Conservation (phyloP, 73 alveolate genomes). For the Paramecium caudatum region DNA sequence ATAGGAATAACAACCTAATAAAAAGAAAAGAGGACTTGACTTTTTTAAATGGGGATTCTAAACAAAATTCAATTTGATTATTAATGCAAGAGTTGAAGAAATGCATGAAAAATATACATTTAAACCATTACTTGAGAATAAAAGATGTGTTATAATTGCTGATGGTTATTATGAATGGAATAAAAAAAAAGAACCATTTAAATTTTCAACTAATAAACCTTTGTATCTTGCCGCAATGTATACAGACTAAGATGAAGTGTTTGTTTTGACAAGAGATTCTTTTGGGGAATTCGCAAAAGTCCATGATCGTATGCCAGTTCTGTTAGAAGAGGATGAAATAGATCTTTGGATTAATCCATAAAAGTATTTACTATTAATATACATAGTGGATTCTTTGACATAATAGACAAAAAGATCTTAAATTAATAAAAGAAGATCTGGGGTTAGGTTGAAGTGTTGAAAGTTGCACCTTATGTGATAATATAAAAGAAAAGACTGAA, state of each 20-base stretch:
- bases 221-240: constrained; percentile 69
- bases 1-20: background rate
- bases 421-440: constrained; percentile 54
- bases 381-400: constrained; percentile 31
- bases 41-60: constrained; percentile 74
- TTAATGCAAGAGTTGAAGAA: constrained; percentile 73
- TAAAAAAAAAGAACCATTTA: constrained; percentile 69
- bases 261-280: constrained; percentile 76
- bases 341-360: constrained; percentile 74
- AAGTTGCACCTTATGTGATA: constrained; percentile 54
- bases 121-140: constrained; percentile 69
- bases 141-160: constrained; percentile 71
- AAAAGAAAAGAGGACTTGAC: constrained; percentile 55
- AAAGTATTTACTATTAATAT: background rate
- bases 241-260: constrained; percentile 69
- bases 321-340: constrained; percentile 75
- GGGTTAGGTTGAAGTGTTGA: background rate
- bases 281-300: constrained; percentile 74
- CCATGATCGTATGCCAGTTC: constrained; percentile 77
- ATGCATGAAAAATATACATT: constrained; percentile 71
- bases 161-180: constrained; percentile 78
- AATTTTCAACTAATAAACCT: constrained; percentile 62
- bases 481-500: constrained; percentile 58
- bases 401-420: constrained; percentile 60
- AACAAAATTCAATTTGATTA: constrained; percentile 63